Conservation (phyloP, 176 grass and related monocot species). For the Saccharum officinarum region DNA sequence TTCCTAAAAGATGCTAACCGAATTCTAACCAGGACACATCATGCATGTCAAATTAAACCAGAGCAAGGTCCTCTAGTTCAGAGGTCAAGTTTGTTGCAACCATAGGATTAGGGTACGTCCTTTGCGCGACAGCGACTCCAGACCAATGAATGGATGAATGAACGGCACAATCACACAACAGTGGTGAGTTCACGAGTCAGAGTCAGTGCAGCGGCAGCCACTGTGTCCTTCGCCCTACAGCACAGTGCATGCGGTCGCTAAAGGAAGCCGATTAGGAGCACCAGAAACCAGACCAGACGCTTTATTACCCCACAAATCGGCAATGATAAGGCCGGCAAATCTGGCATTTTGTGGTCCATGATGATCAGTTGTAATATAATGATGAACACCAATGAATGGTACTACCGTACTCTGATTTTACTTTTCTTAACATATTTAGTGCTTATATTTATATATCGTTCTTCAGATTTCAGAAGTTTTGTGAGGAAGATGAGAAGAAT, state of each 20-base stretch:
- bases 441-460: neutral
- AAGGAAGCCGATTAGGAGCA: slow-evolving; percentile 16
- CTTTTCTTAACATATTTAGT: neutral
- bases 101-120: neutral
- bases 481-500: neutral
- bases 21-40: slow-evolving; percentile 12
- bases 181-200: slow-evolving; percentile 9
- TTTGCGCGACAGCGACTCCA: slow-evolving; percentile 30
- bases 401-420: neutral
- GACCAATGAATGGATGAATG: neutral
- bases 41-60: slow-evolving; percentile 21
- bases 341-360: slow-evolving; percentile 9
- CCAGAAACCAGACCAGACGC: neutral
- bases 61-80: slow-evolving; percentile 30
- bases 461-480: neutral
- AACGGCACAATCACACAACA: neutral
- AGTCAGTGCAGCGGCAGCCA: neutral
- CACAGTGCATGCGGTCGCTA: neutral
- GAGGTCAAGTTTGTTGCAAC: slow-evolving; percentile 39
- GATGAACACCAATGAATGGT: neutral
- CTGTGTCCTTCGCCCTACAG: neutral
- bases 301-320: neutral
- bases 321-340: slow-evolving; percentile 22
- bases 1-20: neutral
- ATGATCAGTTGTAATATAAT: slow-evolving; percentile 9